Conservation (phyloP, 306 rosid species). For the Prunus fruticosa region DNA sequence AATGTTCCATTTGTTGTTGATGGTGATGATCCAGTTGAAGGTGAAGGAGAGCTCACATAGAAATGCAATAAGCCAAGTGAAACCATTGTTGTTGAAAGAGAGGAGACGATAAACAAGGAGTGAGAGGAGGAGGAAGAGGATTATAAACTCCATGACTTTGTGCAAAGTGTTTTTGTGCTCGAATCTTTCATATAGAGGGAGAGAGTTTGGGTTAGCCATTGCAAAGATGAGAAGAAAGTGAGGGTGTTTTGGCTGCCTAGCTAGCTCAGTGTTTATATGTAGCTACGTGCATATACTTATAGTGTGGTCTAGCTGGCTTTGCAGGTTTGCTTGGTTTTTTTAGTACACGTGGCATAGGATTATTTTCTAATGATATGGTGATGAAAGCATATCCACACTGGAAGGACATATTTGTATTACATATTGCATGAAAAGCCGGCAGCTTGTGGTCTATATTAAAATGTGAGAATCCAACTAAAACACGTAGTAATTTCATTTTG, state of each 20-base stretch:
- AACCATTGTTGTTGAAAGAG: slow-evolving; percentile 11
- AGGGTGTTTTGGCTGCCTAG: background rate
- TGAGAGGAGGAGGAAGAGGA: slow-evolving; percentile 28
- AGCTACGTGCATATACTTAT: background rate
- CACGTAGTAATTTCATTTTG: no score
- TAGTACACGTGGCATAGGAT: background rate
- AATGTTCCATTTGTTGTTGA: slow-evolving; percentile 27
- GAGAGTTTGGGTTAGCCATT: slow-evolving; percentile 1
- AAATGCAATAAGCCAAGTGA: slow-evolving; percentile 21
- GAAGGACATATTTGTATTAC: no score
- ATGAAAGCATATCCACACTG: slow-evolving; percentile 1
- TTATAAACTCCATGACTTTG: slow-evolving; percentile 8
- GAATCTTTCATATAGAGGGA: slow-evolving; percentile 10
- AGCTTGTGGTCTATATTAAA: no score
- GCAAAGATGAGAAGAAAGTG: background rate
- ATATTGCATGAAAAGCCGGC: no score
- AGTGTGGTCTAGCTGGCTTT: background rate
- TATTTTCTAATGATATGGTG: slow-evolving; percentile 1
- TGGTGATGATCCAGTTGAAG: slow-evolving; percentile 3
- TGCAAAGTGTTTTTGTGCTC: background rate
- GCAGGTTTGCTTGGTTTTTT: background rate
- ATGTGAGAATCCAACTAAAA: no score
- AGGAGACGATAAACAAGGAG: slow-evolving; percentile 22
- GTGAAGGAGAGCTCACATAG: slow-evolving; percentile 33
- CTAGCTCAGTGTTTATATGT: background rate